Conservation (phyloP, 495 filamentous ascomycete genomes). For the Lophium mytilinum region DNA sequence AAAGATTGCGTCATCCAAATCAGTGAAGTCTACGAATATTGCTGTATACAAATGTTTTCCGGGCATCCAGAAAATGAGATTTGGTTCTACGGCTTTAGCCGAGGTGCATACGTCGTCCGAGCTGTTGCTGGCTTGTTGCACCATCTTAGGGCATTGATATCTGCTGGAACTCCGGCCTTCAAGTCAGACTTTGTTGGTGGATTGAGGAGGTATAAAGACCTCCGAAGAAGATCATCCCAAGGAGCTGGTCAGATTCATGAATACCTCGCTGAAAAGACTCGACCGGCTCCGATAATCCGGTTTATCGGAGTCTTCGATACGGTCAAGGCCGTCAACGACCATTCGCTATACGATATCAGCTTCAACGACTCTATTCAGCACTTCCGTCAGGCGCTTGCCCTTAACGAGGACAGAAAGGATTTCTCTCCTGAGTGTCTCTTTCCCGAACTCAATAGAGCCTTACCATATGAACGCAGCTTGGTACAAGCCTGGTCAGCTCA, state of each 20-base stretch:
- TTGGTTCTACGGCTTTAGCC: background rate
- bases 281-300: background rate
- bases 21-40: background rate
- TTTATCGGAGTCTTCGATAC: background rate
- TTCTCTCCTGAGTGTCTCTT: background rate
- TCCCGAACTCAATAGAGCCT: background rate
- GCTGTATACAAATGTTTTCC: background rate
- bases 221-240: background rate
- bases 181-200: background rate
- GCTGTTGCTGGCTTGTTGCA: background rate
- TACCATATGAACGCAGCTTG: background rate
- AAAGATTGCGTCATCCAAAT: background rate
- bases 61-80: background rate
- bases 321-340: background rate
- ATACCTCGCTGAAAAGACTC: background rate
- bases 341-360: background rate
- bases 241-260: background rate
- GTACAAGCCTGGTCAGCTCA: background rate
- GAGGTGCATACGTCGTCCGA: background rate
- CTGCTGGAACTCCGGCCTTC: background rate
- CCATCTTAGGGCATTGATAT: background rate
- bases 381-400: background rate
- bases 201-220: background rate
- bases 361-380: background rate
- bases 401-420: background rate